These are phyloP conservation scores for Puccinia polysora DNA, from an alignment of 1,284 basidiomycete genomes.

Conservation along the genomic window DNA sequence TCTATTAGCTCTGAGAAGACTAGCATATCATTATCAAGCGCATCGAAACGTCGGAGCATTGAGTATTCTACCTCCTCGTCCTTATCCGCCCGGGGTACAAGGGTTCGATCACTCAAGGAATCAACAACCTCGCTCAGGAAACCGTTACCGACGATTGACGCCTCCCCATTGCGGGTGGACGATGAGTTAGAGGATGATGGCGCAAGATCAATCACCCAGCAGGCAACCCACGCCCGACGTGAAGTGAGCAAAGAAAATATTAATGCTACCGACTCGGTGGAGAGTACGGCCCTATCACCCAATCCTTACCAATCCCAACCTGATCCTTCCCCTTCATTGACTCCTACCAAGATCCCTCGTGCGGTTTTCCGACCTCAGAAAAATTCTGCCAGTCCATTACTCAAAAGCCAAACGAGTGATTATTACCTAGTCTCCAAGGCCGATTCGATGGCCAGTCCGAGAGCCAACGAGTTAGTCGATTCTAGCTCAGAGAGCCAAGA, in stretches of 20 bases:
- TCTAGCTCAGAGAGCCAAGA: slow-evolving; percentile 17
- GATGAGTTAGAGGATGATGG: slow-evolving; percentile 5
- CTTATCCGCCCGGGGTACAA: slow-evolving; percentile 54
- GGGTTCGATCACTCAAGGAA: slow-evolving; percentile 59
- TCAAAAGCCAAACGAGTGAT: slow-evolving; percentile 2
- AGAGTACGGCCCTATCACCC: neutral
- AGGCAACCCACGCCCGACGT: neutral
- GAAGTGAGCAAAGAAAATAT: slow-evolving; percentile 35
- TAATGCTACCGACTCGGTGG: slow-evolving; percentile 1
- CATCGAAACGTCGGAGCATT: slow-evolving; percentile 55
- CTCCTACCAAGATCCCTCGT: slow-evolving; percentile 87
- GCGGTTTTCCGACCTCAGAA: slow-evolving; percentile 57
- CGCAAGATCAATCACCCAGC: neutral
- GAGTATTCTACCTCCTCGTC: slow-evolving; percentile 45
- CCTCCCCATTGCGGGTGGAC: slow-evolving; percentile 59
- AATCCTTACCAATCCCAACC: slow-evolving; percentile 9
- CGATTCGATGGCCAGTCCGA: neutral
- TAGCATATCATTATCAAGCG: slow-evolving; percentile 50
- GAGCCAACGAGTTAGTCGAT: neutral
- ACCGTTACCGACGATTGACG: slow-evolving; percentile 64
- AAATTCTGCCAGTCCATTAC: slow-evolving; percentile 9
- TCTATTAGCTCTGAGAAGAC: slow-evolving; percentile 59
- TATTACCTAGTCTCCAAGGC: neutral
- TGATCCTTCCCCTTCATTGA: slow-evolving; percentile 49
- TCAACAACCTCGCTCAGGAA: slow-evolving; percentile 61